Evolutionary conservation across 2,329 filamentous ascomycete genomes (phyloP), one percentile per base, ranked within the genome.

Genomic region (Talaromyces funiculosus): DNA sequence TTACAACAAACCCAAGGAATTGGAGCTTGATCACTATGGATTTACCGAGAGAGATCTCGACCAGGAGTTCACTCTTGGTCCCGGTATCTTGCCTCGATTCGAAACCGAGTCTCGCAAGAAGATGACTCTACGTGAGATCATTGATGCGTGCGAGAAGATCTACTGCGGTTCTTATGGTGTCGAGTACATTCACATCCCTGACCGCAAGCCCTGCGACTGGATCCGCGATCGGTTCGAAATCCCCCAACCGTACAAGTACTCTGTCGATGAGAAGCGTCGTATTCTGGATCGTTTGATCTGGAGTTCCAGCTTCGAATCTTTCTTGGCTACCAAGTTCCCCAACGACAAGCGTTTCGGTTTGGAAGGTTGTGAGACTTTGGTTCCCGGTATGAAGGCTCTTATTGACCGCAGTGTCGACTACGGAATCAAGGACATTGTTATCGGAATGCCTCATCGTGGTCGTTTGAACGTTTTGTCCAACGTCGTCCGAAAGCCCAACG

Each of bases 331-430:
- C 62, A 99, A 99, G 79, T 97, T 97, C 79, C 94, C 94, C 76
- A 99, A 99, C 78, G 94, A 99, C 81, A 99, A 99, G 85, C 90
- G 94, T 73, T 99, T 99, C 78, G 94, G 94, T 80, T 86, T 99
- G 29, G 94, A 99, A 80, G 94, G 94, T 73, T 96, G 92, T 72
- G 94, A 99, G 78, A 93, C 91, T 61, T 84, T 99, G 67, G 95
- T 99, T 62, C 94, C 94, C 29, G 94, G 94, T 76, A 99, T 99
- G 94, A 99, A 99, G 83, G 94, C 94, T 58, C 81, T 99, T 65
- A 99, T 99, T 66, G 94, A 99, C 78, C 90, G 94, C 72, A 97
- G 92, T 73, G 94, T 99, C 68, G 94, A 99, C 75, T 96, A 96
- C 72, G 94, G 94, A 62, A 90, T 99, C 72, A 97, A 97, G 83